Base-by-base conservation (phyloP, 495 filamentous ascomycete genomes). In the Xylaria intraflava region DNA sequence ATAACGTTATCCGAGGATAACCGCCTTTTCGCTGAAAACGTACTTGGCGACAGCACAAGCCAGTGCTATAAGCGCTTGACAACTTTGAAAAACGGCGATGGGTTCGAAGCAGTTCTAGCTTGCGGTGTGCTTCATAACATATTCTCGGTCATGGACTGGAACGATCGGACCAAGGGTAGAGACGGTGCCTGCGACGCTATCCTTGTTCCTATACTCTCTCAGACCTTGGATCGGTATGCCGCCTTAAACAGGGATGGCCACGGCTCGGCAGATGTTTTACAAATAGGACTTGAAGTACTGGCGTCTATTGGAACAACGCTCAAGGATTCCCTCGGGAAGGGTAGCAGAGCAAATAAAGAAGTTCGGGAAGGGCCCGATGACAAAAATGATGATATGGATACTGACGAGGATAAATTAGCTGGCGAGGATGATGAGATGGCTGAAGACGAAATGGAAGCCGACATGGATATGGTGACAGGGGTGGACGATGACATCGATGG, bases 221-320 rank as follows among this genome's bases (percentile, higher is more conserved):
- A 60, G 19, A 62, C 64, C 9, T 60, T 78, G 17, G 67, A 70
- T 36, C 62, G 59, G 19, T 58, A n/a, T n/a, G n/a, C 62, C 11
- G 55, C 55, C 9, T 56, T 67, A 0, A 57, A 53, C 6, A n/a
- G n/a, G n/a, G n/a, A n/a, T n/a, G n/a, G n/a, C 20, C 27, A 62
- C 27, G 42, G 50, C 29, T 58, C 47, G 14, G 51, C 59, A 17
- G 62, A 76, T 35, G 64, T 75, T 19, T 49, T 78, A 30, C 69
- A 78, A 56, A 51, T 77, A 14, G 78, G 75, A 14, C 60, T 85
- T 1, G 80, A 83, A 56, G 73, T 81, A 8, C 53, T 82, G 1
- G 79, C 78, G 8, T 81, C 82, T 6, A 82, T 85, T 51, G 79
- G 79, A 22, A 80, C 80, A 1, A 68, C 69, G 23, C 65, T 82